Percentiles rank a stretch among this genome's conserved stretches.
Evolutionary conservation across 805 yeast species (phyloP).

Genomic region (Debaryomyces castellii): DNA sequence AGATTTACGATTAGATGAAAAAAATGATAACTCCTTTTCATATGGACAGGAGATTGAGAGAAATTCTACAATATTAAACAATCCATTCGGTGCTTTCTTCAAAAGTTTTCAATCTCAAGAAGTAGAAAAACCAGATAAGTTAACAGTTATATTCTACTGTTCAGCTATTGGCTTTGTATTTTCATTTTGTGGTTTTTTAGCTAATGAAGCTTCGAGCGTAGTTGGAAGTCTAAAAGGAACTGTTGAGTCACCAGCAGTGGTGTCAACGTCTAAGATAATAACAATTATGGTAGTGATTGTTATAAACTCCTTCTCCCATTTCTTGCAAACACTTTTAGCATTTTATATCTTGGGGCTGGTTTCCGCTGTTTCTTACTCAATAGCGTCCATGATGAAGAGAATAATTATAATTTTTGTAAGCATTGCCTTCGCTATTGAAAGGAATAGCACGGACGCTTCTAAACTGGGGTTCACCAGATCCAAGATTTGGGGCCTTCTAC

Average conservation of each 20-base stretch:
- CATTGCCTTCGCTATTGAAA: slow-evolving; percentile 52
- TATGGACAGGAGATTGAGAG: slow-evolving; percentile 13
- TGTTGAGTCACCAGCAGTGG: slow-evolving; percentile 4
- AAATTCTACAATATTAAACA: slow-evolving; percentile 14
- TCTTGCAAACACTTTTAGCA: slow-evolving; percentile 75
- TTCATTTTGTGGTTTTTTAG: slow-evolving; percentile 72
- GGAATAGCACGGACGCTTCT: slow-evolving; percentile 7
- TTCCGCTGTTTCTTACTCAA: slow-evolving; percentile 82
- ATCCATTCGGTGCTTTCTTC: slow-evolving; percentile 20
- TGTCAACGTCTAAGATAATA: slow-evolving; percentile 18
- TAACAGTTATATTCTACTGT: slow-evolving; percentile 78
- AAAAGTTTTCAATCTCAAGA: slow-evolving; percentile 13
- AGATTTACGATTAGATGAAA: slow-evolving; percentile 30
- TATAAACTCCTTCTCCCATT: slow-evolving; percentile 74
- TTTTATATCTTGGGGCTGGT: slow-evolving; percentile 78
- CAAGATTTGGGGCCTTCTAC: slow-evolving; percentile 49
- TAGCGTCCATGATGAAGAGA: slow-evolving; percentile 85
- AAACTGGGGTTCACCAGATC: slow-evolving; percentile 27
- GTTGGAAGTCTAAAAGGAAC: slow-evolving; percentile 7
- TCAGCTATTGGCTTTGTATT: slow-evolving; percentile 69
- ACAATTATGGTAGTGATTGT: slow-evolving; percentile 52
- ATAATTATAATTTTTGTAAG: slow-evolving; percentile 81
- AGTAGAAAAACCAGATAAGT: slow-evolving; percentile 63
- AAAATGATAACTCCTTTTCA: slow-evolving; percentile 6
- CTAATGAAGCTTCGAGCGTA: slow-evolving; percentile 52